These are phyloP conservation scores for Tetrahymena malaccensis DNA, from an alignment of 73 alveolate genomes.

Conservation along the genomic window DNA sequence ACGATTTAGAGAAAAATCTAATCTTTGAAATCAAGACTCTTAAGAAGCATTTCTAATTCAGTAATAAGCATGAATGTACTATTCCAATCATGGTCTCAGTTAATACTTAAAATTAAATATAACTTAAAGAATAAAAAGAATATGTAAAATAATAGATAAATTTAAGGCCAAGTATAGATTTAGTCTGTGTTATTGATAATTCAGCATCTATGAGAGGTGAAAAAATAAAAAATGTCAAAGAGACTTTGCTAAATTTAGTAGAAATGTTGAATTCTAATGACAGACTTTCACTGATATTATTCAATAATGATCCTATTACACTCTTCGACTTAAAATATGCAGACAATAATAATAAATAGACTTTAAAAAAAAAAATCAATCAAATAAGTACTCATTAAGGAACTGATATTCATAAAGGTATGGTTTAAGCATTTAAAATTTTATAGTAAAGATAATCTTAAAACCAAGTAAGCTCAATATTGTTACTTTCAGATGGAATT, in stretches of 20 bases:
- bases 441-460: background rate
- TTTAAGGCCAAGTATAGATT: background rate
- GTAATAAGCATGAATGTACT: background rate
- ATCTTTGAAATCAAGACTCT: background rate
- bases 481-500: background rate
- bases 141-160: no score
- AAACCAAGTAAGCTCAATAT: background rate
- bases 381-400: no score
- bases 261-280: background rate
- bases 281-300: background rate
- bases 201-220: background rate
- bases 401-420: background rate
- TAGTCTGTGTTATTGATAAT: background rate
- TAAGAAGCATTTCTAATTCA: background rate
- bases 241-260: background rate
- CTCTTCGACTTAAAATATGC: no score
- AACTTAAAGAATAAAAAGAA: background rate
- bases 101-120: no score
- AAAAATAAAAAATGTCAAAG: background rate
- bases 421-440: background rate
- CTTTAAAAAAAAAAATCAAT: no score
- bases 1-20: background rate
- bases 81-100: background rate
- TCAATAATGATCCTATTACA: no score
- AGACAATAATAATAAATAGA: background rate